Conservation (phyloP, 257 asterid species). For the Jacaranda copaia region DNA sequence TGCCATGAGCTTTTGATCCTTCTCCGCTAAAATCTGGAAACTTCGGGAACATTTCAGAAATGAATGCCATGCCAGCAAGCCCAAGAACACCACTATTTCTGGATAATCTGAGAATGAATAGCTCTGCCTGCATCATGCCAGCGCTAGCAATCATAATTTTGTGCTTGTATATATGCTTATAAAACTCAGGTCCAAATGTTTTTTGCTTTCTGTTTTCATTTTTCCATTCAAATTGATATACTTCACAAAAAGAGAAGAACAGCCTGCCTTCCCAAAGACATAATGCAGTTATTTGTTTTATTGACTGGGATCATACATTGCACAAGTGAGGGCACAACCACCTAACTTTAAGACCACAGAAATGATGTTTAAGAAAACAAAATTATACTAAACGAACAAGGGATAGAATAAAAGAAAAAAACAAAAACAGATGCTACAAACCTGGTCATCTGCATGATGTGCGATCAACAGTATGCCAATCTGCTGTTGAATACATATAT, state of each 20-base stretch:
- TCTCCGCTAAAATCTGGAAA: slow-evolving; percentile 50
- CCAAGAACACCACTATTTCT: slow-evolving; percentile 94
- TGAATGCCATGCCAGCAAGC: slow-evolving; percentile 91
- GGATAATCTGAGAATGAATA: slow-evolving; percentile 84
- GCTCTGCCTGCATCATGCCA: slow-evolving; percentile 77
- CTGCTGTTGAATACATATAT: slow-evolving; percentile 60
- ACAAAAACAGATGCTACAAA: slow-evolving; percentile 32
- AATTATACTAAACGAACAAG: not conserved
- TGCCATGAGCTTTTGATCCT: slow-evolving; percentile 50
- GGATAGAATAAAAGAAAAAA: slow-evolving; percentile 7
- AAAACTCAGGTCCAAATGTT: slow-evolving; percentile 21
- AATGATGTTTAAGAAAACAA: not conserved
- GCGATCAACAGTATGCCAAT: slow-evolving; percentile 74
- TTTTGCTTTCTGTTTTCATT: not conserved
- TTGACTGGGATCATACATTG: slow-evolving; percentile 2
- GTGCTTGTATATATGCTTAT: not conserved
- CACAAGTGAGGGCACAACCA: slow-evolving; percentile 17
- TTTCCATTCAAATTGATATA: slow-evolving; percentile 6
- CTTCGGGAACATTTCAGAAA: slow-evolving; percentile 60
- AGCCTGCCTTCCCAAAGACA: not conserved
- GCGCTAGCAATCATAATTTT: slow-evolving; percentile 36
- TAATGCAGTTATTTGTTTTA: not conserved
- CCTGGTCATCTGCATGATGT: slow-evolving; percentile 99
- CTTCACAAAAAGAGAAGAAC: not conserved
- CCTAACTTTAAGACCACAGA: not conserved